Percentiles rank a stretch among this genome's conserved stretches.
Conservation (phyloP, 345 rosid genomes). For the Angophora floribunda region DNA sequence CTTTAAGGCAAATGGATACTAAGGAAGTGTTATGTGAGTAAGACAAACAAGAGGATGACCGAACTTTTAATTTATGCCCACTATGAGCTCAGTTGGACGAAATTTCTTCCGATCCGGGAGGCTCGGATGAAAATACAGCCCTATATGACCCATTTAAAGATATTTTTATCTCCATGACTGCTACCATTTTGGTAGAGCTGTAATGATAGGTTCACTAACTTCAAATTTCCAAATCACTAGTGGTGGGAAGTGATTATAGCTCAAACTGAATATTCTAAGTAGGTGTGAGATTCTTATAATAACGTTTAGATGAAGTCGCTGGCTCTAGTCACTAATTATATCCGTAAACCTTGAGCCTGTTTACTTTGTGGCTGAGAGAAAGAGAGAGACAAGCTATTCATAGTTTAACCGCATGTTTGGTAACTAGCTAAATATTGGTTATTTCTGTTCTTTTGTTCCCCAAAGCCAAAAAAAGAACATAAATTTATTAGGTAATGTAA, state of each 20-base stretch:
- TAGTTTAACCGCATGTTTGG: not conserved
- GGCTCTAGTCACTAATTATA: not conserved
- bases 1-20: not conserved
- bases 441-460: too few species aligned
- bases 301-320: accelerated
- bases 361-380: not conserved
- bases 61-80: not conserved
- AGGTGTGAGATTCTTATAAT: not conserved
- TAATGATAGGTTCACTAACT: accelerated
- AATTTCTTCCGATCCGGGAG: not conserved
- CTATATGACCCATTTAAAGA: not conserved
- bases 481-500: too few species aligned
- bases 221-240: accelerated
- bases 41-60: not conserved
- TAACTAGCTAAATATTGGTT: too few species aligned
- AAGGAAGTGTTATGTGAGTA: not conserved
- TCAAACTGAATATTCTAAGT: not conserved
- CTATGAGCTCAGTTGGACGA: not conserved
- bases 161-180: not conserved
- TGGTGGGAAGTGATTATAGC: not conserved
- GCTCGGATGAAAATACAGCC: not conserved
- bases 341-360: not conserved
- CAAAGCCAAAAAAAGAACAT: too few species aligned
- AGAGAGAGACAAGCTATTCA: not conserved
- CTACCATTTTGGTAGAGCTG: not conserved